Conservation (phyloP, 257 asterid genomes). For the Nicotiana knightiana region DNA sequence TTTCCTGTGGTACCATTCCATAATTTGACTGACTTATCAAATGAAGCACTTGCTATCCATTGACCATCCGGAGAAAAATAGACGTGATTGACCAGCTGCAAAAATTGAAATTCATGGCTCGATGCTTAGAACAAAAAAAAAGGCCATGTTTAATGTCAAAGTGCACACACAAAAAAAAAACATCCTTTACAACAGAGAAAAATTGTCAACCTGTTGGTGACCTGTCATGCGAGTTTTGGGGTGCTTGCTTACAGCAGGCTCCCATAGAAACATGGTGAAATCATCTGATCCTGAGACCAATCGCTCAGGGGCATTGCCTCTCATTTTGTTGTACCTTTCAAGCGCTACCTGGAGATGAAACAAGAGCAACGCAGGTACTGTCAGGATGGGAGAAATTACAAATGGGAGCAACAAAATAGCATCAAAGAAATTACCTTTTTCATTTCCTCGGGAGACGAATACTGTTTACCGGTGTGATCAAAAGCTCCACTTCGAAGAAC, state of each 20-base stretch:
- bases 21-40: conserved; percentile 86
- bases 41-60: conserved; percentile 97
- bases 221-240: conserved; percentile 94
- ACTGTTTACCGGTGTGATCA: conserved; percentile 67
- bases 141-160: background rate
- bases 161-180: background rate
- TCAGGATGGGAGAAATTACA: conserved; percentile 1
- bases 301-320: conserved; percentile 75
- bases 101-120: conserved; percentile 5
- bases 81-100: conserved; percentile 94
- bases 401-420: background rate
- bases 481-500: conserved; percentile 92
- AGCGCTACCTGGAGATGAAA: conserved; percentile 63
- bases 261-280: conserved; percentile 94
- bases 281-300: conserved; percentile 97
- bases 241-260: conserved; percentile 70
- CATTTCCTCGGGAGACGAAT: conserved; percentile 84
- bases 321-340: conserved; percentile 75
- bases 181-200: background rate
- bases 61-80: conserved; percentile 94
- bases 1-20: conserved; percentile 94
- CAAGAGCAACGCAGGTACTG: background rate
- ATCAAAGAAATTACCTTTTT: conserved; percentile 44
- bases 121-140: conserved; percentile 1
- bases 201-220: conserved; percentile 73